Percentiles rank a stretch among this genome's conserved stretches.
Evolutionary conservation across 805 yeast species (phyloP).

Genomic region (Millerozyma miso): DNA sequence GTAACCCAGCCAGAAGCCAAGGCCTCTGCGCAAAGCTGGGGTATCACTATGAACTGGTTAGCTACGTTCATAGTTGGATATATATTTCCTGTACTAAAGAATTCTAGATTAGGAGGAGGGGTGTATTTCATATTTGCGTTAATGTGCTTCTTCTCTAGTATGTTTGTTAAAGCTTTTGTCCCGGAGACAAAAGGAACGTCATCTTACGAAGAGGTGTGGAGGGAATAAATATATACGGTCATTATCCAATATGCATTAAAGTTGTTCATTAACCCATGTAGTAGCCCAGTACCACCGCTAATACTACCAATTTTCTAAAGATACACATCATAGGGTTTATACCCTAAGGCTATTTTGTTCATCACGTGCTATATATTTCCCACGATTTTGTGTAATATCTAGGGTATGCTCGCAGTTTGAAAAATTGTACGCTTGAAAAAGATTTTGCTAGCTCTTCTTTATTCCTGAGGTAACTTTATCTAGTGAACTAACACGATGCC

Average conservation of each 20-base stretch:
- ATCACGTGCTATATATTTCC: too few species aligned
- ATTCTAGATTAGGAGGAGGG: conserved; percentile 61
- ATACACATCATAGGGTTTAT: not conserved
- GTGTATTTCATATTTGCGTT: conserved; percentile 71
- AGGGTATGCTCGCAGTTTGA: conserved; percentile 5
- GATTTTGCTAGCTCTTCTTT: conserved; percentile 3
- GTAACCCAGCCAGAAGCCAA: conserved; percentile 78
- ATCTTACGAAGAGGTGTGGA: conserved; percentile 69
- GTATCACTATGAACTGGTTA: conserved; percentile 86
- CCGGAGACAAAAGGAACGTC: conserved; percentile 76
- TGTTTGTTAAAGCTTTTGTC: conserved; percentile 43
- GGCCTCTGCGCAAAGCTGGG: conserved; percentile 89
- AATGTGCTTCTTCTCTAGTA: conserved; percentile 47
- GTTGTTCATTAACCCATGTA: too few species aligned
- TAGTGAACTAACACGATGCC: conserved; percentile 76
- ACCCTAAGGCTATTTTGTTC: not conserved
- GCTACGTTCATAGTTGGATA: conserved; percentile 82
- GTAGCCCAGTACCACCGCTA: too few species aligned
- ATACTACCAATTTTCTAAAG: too few species aligned
- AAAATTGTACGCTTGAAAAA: conserved; percentile 7
- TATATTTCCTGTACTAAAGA: conserved; percentile 70
- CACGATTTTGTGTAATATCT: conserved; percentile 1
- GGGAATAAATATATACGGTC: too few species aligned
- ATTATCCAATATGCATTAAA: too few species aligned
- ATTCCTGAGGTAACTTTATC: conserved; percentile 7